Evolutionary conservation across 1,139 yeast genomes (phyloP), one percentile per base, ranked within the genome.

Genomic region (Hansenula sp.): DNA sequence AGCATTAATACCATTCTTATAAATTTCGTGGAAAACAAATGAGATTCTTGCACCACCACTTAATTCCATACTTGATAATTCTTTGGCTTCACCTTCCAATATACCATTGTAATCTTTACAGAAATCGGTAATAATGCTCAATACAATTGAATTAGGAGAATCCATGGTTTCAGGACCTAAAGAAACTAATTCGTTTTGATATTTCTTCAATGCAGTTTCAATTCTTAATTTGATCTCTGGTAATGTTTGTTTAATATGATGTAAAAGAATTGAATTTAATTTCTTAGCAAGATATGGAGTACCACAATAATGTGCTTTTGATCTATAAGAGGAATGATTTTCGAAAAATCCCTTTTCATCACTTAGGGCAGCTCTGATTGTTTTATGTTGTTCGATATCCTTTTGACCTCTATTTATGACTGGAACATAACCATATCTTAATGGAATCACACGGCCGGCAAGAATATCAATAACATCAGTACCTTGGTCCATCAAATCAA

Each of bases 11-110:
- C 99, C 99, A 63, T 88, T 90, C 63, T 91, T 84, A 72, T 83
- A 93, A 48, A 93, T 86, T 70, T 93, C 99, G 64, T 93, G 99
- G 74, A 93, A 93, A 27, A 93, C 99, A 74, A 91, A 94, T 29
- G 96, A 84, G 54, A 93, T 87, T 76, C 99, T 87, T 2, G 99
- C 99, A 66, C 99, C 99, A 66, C 97, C 97, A 53, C 91, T 83
- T 55, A 90, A 76, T 67, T 90, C 97, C 63, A 81, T 81, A 16
- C 87, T 77, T 9, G 93, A 81, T 55, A 93, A 76, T 64, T 93
- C 98, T 62, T 81, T 89, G 16, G 95, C 84, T 65, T 89, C 95
- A 69, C 99, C 99, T 61, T 89, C 95, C 57, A 93, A 72, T 43
- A 93, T 87, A 13, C 96, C 94, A 53, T 81, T 84, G 67, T 90